These are phyloP conservation scores for Pythium plurisporium DNA, from an alignment of 352 stramenopile genomes.

Conservation along the genomic window DNA sequence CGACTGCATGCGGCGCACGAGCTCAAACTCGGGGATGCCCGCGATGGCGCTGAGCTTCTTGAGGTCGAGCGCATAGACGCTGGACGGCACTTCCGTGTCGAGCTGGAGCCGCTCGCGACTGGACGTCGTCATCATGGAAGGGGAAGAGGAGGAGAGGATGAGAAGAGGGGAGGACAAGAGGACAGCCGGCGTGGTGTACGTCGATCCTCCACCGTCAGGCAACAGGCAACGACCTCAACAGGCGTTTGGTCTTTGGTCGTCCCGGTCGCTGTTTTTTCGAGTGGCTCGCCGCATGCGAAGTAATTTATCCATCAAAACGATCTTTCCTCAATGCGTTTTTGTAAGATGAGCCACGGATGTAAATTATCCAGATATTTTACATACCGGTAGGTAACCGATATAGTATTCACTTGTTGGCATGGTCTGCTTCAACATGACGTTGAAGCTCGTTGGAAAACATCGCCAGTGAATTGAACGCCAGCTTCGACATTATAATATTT, in stretches of 20 bases:
- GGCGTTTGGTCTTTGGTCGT: background rate
- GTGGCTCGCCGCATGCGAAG: constrained; percentile 2
- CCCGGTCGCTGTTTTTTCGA: background rate
- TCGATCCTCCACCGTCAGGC: constrained; percentile 7
- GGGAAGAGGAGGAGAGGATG: background rate
- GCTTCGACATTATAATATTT: too few relatives aligned
- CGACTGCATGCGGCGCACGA: constrained; percentile 69
- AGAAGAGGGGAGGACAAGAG: background rate
- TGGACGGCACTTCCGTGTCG: constrained; percentile 78
- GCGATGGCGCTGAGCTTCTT: constrained; percentile 61
- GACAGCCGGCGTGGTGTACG: background rate
- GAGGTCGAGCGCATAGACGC: constrained; percentile 68
- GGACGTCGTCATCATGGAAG: constrained; percentile 11
- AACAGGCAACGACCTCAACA: constrained; percentile 1
- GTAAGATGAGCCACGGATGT: background rate
- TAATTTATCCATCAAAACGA: constrained; percentile 8
- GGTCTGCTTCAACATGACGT: too few relatives aligned
- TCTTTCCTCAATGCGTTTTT: background rate
- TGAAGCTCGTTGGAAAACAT: too few relatives aligned
- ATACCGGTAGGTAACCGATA: background rate
- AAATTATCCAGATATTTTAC: too few relatives aligned
- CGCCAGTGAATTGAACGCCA: too few relatives aligned
- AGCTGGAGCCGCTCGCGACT: constrained; percentile 38
- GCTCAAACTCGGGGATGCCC: constrained; percentile 55
- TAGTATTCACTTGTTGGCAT: too few relatives aligned